Percentiles rank a stretch among this genome's conserved stretches.
Conservation (phyloP, 2,329 filamentous ascomycete species). For the Ilyonectria destructans region DNA sequence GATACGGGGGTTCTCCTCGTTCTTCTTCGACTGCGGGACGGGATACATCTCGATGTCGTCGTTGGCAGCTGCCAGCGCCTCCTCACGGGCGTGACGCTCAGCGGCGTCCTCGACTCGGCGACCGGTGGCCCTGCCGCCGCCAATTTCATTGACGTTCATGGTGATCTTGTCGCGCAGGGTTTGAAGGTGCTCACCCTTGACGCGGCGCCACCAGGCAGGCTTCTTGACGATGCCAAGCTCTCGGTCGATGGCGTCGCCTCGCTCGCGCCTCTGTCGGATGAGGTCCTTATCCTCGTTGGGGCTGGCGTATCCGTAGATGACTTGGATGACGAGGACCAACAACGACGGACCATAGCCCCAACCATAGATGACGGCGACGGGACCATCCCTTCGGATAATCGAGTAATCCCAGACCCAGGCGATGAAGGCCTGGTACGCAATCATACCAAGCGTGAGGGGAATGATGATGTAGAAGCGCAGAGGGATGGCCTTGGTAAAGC, state of each 20-base stretch:
- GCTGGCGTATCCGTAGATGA: constrained; percentile 71
- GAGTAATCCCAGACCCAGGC: constrained; percentile 74
- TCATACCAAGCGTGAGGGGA: constrained; percentile 66
- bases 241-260: constrained; percentile 70
- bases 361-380: constrained; percentile 71
- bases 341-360: constrained; percentile 75
- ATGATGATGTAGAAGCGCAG: constrained; percentile 72
- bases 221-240: constrained; percentile 75
- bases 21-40: constrained; percentile 41
- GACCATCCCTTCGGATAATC: constrained; percentile 69
- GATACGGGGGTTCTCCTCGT: constrained; percentile 49
- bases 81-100: constrained; percentile 55
- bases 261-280: constrained; percentile 73
- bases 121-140: constrained; percentile 64
- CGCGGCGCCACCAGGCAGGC: constrained; percentile 78
- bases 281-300: constrained; percentile 81
- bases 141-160: constrained; percentile 70
- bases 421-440: constrained; percentile 73
- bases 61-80: constrained; percentile 52
- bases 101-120: constrained; percentile 59
- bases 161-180: constrained; percentile 68
- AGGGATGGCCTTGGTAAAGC: constrained; percentile 69
- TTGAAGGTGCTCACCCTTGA: constrained; percentile 62
- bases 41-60: constrained; percentile 60
- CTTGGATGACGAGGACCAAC: constrained; percentile 70